phyloP scores from a whole-genome alignment of 768 basidiomycete species.

The Suillus placidus region DNA sequence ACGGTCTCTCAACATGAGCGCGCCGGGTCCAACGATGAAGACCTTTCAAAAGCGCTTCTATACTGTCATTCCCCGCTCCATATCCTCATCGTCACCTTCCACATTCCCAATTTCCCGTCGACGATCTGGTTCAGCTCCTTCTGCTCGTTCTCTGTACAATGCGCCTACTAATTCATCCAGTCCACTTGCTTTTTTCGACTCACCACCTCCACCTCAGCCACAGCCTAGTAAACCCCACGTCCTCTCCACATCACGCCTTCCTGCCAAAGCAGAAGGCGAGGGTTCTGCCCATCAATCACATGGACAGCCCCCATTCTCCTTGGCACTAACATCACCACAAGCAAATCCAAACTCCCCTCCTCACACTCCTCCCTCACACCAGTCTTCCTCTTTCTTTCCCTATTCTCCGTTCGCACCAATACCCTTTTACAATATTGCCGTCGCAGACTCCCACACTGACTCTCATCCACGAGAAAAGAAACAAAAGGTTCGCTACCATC shows the following conservation, averaged over 20 bases:
- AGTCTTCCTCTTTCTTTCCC: slow-evolving; percentile 38
- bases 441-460: slow-evolving; percentile 26
- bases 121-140: slow-evolving; percentile 46
- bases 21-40: slow-evolving; percentile 47
- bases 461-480: slow-evolving; percentile 36
- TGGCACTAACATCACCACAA: slow-evolving; percentile 48
- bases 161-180: slow-evolving; percentile 28
- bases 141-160: slow-evolving; percentile 47
- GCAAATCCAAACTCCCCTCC: slow-evolving; percentile 34
- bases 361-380: slow-evolving; percentile 32
- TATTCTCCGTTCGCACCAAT: slow-evolving; percentile 37
- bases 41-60: slow-evolving; percentile 56
- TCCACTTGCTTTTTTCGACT: slow-evolving; percentile 45
- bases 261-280: slow-evolving; percentile 50
- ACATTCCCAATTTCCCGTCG: slow-evolving; percentile 38
- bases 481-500: slow-evolving; percentile 44
- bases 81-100: slow-evolving; percentile 30
- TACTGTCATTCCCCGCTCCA: slow-evolving; percentile 43
- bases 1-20: slow-evolving; percentile 29
- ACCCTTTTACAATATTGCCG: slow-evolving; percentile 30
- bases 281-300: slow-evolving; percentile 40
- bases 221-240: slow-evolving; percentile 42
- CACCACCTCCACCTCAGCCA: slow-evolving; percentile 36
- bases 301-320: slow-evolving; percentile 40
- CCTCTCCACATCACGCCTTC: slow-evolving; percentile 45